These are phyloP conservation scores for Schwanniomyces sp. DNA, from an alignment of 805 yeast genomes.

Conservation along the genomic window DNA sequence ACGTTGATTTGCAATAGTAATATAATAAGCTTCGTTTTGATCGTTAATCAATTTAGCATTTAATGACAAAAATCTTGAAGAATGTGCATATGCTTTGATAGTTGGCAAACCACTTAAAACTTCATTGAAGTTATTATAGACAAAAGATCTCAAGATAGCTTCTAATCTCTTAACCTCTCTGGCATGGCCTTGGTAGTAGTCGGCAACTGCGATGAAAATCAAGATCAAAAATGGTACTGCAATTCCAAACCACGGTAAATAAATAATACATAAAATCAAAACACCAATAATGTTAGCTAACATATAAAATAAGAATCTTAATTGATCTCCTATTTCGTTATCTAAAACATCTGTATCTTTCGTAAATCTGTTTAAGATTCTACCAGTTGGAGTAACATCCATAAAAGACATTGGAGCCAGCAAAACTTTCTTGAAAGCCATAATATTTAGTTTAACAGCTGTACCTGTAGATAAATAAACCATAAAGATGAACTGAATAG, in stretches of 20 bases:
- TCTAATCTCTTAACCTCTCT: constrained; percentile 41
- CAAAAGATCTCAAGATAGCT: constrained; percentile 39
- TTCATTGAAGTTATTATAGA: constrained; percentile 41
- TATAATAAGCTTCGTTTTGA: constrained; percentile 38
- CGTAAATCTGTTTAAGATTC: constrained; percentile 82
- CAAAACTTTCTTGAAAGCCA: constrained; percentile 58
- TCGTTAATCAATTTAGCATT: constrained; percentile 25
- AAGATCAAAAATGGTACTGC: constrained; percentile 32
- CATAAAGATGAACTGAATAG: constrained; percentile 43
- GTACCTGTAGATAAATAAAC: constrained; percentile 54
- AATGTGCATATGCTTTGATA: constrained; percentile 32
- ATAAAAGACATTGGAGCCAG: constrained; percentile 81
- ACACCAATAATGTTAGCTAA: constrained; percentile 59
- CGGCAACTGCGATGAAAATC: constrained; percentile 25
- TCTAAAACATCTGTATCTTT: constrained; percentile 85
- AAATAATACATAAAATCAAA: constrained; percentile 31
- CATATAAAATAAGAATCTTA: constrained; percentile 60
- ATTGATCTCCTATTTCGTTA: constrained; percentile 71
- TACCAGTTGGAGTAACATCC: constrained; percentile 86
- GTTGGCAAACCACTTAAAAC: constrained; percentile 37
- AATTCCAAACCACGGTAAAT: constrained; percentile 42
- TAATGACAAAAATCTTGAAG: constrained; percentile 23
- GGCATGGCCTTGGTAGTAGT: constrained; percentile 36
- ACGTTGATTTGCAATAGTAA: constrained; percentile 37
- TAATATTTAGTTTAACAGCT: constrained; percentile 57